Conservation (phyloP, 257 asterid species). For the Cordia subcordata region DNA sequence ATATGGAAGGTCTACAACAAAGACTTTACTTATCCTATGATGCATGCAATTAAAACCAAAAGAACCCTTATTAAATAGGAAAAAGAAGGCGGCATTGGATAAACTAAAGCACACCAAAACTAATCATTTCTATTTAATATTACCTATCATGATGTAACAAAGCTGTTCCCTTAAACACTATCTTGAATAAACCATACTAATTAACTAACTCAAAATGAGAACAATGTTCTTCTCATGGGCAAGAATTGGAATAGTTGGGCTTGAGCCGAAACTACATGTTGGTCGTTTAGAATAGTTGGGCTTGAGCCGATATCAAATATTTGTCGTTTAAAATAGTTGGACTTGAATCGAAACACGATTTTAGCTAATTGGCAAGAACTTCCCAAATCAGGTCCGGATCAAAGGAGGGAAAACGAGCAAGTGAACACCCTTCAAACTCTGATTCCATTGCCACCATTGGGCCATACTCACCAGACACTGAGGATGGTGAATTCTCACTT, state of each 20-base stretch:
- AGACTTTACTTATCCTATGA: neutral
- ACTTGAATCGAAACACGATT: neutral
- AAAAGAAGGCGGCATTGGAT: too few relatives aligned
- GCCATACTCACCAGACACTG: conserved; percentile 36
- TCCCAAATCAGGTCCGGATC: conserved; percentile 96
- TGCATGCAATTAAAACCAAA: neutral
- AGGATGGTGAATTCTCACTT: conserved; percentile 38
- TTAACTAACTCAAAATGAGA: neutral
- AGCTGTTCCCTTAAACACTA: neutral
- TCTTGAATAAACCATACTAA: neutral
- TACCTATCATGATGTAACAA: neutral
- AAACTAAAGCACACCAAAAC: neutral
- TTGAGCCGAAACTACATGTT: neutral
- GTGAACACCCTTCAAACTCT: conserved; percentile 55
- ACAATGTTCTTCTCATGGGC: neutral
- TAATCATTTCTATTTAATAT: neutral
- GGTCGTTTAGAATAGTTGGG: too few relatives aligned
- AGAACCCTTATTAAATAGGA: neutral
- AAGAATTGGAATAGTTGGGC: neutral
- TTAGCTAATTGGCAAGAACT: conserved; percentile 62
- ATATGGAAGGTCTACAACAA: neutral
- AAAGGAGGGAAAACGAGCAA: conserved; percentile 80
- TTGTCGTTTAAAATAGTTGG: neutral
- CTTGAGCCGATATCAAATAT: neutral
- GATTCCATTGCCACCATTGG: conserved; percentile 25